Base-by-base conservation (phyloP, 495 filamentous ascomycete species). In the Penicillium paxilli region DNA sequence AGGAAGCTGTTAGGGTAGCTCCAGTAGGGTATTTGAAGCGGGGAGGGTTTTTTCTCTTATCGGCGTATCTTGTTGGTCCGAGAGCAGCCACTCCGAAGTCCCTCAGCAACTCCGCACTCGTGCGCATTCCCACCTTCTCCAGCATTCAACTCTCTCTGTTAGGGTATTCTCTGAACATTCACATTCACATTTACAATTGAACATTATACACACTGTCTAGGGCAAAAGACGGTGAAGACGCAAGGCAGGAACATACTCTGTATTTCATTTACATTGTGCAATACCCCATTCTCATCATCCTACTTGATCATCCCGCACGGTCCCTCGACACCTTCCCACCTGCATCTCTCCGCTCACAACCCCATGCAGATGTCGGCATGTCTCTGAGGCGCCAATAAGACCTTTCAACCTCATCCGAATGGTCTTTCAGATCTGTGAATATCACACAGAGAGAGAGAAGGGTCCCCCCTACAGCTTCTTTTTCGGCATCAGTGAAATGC, bases 11-110 rank as follows among this genome's bases (percentile, higher is more conserved):
- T 37, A 4, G 33, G n/a, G n/a, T n/a, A n/a, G n/a, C n/a, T n/a
- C n/a, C n/a, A n/a, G n/a, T n/a, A n/a, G n/a, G n/a, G n/a, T n/a
- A n/a, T n/a, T n/a, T n/a, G 42, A 57, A 52, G 55, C 44, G 55
- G 55, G 55, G 55, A 51, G 24, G 41, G 38, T 50, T 51, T 51
- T 57, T 51, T 47, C 51, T 51, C 57, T 59, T 59, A 59, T 59
- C 57, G n/a, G 33, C 47, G 51, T 49, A 59, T 54, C 57, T 48
- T 25, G 9, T 26, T 5, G 28, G 21, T 17, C 35, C n/a, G 22
- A 23, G 32, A 23, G 21, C 21, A 20, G 14, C 20, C 32, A 35
- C 32, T 35, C 11, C 32, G 3, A 11, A 6, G 7, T 14, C 35
- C 35, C 35, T 6, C n/a, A 7, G 10, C n/a, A 19, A 32, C 51